Conservation (phyloP, 345 rosid species). For the Eucalyptus curtisii region DNA sequence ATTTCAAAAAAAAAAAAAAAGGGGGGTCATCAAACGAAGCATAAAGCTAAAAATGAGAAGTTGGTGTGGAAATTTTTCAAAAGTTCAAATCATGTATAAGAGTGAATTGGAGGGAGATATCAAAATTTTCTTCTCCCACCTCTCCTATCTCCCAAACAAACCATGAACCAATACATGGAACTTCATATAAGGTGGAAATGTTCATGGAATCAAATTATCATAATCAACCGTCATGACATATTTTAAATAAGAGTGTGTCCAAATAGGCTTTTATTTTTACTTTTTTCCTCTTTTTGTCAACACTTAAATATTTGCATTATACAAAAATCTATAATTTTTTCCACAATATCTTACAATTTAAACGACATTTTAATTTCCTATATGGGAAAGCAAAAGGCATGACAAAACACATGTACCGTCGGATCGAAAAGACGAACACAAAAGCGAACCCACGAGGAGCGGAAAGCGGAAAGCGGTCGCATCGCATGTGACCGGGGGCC, state of each 20-base stretch:
- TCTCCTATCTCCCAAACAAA: background rate
- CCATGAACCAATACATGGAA: too few relatives aligned
- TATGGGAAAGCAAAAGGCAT: background rate
- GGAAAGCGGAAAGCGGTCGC: background rate
- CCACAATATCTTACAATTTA: accelerated
- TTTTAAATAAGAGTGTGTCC: too few relatives aligned
- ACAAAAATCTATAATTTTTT: too few relatives aligned
- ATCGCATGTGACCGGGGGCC: background rate
- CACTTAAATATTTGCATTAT: too few relatives aligned
- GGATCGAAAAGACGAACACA: background rate
- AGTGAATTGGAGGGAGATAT: background rate
- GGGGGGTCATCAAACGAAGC: background rate
- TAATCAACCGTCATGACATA: accelerated
- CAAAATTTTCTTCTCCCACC: background rate
- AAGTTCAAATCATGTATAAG: background rate
- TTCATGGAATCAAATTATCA: too few relatives aligned
- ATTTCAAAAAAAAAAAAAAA: background rate
- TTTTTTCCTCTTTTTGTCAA: too few relatives aligned
- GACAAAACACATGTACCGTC: background rate
- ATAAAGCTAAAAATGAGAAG: background rate
- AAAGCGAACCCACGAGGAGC: background rate
- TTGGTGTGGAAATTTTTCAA: background rate
- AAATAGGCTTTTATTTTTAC: too few relatives aligned
- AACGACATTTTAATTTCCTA: background rate
- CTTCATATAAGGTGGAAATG: too few relatives aligned